Percentiles rank a stretch among this genome's conserved stretches.
Conservation (phyloP, 2,329 filamentous ascomycete species). For the Cercospora canescens region DNA sequence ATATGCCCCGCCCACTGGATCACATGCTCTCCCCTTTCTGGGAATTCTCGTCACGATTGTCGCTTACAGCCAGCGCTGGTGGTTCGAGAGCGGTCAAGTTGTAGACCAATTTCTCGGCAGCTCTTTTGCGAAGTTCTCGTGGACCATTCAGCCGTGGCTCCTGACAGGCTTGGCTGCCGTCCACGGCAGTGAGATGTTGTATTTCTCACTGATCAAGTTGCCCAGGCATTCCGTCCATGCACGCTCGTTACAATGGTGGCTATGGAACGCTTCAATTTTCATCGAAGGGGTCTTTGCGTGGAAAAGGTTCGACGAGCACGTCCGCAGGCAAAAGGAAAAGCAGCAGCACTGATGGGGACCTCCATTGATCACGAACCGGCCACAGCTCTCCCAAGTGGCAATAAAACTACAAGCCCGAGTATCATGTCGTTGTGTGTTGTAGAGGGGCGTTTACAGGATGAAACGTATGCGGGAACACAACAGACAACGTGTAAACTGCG, state of each 20-base stretch:
- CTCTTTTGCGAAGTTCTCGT: slow-evolving; percentile 59
- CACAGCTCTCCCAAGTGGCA: neutral
- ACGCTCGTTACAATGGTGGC: slow-evolving; percentile 52
- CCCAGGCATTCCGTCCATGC: slow-evolving; percentile 53
- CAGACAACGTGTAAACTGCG: neutral
- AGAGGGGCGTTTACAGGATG: neutral
- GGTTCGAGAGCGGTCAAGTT: slow-evolving; percentile 54
- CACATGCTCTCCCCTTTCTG: slow-evolving; percentile 56
- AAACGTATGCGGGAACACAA: neutral
- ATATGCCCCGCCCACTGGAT: slow-evolving; percentile 52
- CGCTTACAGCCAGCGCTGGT: slow-evolving; percentile 51
- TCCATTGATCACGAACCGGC: neutral
- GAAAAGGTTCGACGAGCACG: slow-evolving; percentile 47
- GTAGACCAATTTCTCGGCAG: slow-evolving; percentile 47
- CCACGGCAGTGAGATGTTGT: slow-evolving; percentile 64
- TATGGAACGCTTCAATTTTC: slow-evolving; percentile 45
- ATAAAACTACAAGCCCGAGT: neutral
- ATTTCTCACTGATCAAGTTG: slow-evolving; percentile 49
- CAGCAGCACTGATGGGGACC: slow-evolving; percentile 38
- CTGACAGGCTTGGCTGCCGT: slow-evolving; percentile 61
- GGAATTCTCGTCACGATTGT: slow-evolving; percentile 57
- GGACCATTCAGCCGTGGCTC: slow-evolving; percentile 60
- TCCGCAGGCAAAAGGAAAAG: slow-evolving; percentile 42
- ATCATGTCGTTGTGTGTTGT: neutral
- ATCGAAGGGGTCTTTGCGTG: slow-evolving; percentile 53